Evolutionary conservation across 164 flowering plant genomes (phyloP).

Genomic region (Vitis rupestris): DNA sequence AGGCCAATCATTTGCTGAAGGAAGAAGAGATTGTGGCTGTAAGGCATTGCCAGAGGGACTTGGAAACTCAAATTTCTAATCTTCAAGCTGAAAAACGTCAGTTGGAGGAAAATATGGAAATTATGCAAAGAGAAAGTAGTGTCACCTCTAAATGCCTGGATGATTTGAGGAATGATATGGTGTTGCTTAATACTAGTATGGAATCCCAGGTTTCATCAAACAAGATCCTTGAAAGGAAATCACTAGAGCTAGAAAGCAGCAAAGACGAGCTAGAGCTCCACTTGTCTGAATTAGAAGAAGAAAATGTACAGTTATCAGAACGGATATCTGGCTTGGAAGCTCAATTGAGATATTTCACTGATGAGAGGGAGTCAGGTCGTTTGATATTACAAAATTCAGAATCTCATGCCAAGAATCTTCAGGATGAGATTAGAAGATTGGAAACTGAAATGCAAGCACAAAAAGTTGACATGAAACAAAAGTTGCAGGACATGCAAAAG

Average conservation of each 20-base stretch:
- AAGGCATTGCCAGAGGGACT: slow-evolving; percentile 20
- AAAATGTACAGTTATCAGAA: slow-evolving; percentile 61
- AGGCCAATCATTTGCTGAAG: slow-evolving; percentile 25
- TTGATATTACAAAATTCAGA: slow-evolving; percentile 47
- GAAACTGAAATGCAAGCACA: slow-evolving; percentile 42
- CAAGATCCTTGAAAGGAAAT: slow-evolving; percentile 42
- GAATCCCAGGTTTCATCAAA: slow-evolving; percentile 48
- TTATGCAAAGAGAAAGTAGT: slow-evolving; percentile 28
- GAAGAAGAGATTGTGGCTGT: slow-evolving; percentile 37
- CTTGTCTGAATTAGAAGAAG: slow-evolving; percentile 59
- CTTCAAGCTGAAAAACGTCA: slow-evolving; percentile 39
- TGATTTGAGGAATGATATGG: slow-evolving; percentile 36
- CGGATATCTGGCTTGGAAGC: slow-evolving; percentile 69
- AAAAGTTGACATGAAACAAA: slow-evolving; percentile 39
- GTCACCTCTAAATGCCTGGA: slow-evolving; percentile 37
- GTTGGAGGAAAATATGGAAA: slow-evolving; percentile 39
- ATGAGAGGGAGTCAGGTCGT: slow-evolving; percentile 52
- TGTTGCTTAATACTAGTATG: slow-evolving; percentile 29
- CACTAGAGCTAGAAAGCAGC: slow-evolving; percentile 46
- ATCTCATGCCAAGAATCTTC: slow-evolving; percentile 31
- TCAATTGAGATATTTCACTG: slow-evolving; percentile 55
- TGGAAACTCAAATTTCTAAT: slow-evolving; percentile 30
- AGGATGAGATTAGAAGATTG: slow-evolving; percentile 44
- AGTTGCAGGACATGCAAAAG: slow-evolving; percentile 44
- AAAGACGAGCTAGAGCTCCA: slow-evolving; percentile 51